phyloP scores from a whole-genome alignment of 2,329 filamentous ascomycete genomes.

The Calonectria henricotiae region DNA sequence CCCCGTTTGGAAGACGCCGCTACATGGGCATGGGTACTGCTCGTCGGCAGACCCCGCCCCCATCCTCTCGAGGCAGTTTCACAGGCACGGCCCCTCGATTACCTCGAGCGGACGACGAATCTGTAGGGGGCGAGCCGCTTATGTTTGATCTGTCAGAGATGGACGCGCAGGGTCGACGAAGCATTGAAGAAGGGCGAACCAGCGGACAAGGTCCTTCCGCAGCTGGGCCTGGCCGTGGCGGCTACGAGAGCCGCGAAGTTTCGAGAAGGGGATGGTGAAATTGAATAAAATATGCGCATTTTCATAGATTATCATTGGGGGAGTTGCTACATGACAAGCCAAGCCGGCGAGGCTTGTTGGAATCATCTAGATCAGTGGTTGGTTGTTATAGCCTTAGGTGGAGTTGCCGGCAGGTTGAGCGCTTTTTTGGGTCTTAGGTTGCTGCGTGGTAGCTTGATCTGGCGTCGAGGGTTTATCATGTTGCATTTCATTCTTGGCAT shows the following conservation, averaged over 20 bases:
- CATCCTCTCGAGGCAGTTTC: constrained; percentile 66
- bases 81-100: constrained; percentile 60
- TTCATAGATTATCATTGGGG: constrained; percentile 20
- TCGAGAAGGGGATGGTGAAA: constrained; percentile 59
- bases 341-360: constrained; percentile 20
- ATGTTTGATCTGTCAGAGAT: constrained; percentile 84
- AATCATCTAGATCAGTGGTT: constrained; percentile 33
- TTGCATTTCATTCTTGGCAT: constrained; percentile 30
- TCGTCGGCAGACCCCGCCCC: constrained; percentile 62
- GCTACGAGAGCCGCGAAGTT: constrained; percentile 60
- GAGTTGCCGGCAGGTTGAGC: constrained; percentile 37
- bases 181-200: constrained; percentile 70
- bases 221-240: constrained; percentile 58
- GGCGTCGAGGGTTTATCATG: constrained; percentile 33
- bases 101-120: constrained; percentile 64
- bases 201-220: constrained; percentile 55
- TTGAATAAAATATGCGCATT: neutral
- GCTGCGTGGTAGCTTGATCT: constrained; percentile 19
- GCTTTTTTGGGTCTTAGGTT: constrained; percentile 33
- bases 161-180: constrained; percentile 72
- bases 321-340: constrained; percentile 12
- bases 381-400: constrained; percentile 16
- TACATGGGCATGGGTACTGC: constrained; percentile 63
- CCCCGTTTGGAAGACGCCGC: constrained; percentile 65
- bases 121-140: constrained; percentile 78